Evolutionary conservation across 2,329 filamentous ascomycete genomes (phyloP), one percentile per base, ranked within the genome.

Genomic region (Arthroderma sp.): DNA sequence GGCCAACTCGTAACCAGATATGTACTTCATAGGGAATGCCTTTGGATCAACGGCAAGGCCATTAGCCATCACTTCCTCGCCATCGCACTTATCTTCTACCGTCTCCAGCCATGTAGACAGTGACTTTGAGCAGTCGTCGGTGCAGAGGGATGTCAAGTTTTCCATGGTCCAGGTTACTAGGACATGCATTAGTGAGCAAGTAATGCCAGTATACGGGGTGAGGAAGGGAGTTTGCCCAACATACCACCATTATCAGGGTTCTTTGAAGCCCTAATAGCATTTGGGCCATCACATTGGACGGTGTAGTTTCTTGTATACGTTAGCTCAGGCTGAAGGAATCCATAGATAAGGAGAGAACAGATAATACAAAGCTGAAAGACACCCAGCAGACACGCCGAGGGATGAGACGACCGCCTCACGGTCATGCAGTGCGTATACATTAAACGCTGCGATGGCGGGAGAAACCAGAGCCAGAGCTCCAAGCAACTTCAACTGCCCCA

Each of bases 401-500:
- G 60, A 43, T 13, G 53, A 39, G 19, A 51, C 54, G 39, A 61
- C 58, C 28, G 56, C 57, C 31, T 52, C 41, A 54, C 56, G 58
- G 33, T 61, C 60, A 47, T 63, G 60, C n/a, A 53, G 38, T 43
- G 58, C 60, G 25, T 61, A 63, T 35, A 60, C 58, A 39, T 60
- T 63, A 55, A 63, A 63, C 13, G 52, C 56, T 21, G 61, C 58
- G 2, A 54, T 8, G 11, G 57, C 38, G 17, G 54, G 44, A 19
- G 23, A 43, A 5, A 49, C 54, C 17, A 59, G 47, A 4, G 39
- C 21, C 55, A 62, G 39, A 17, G 58, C 51, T 39, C 31, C 31
- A 28, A 38, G 33, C 1, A 15, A 35, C 37, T 37, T 54, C 19
- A 25, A 21, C 17, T 25, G 21, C 23, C 21, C 33, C 51, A 54